phyloP scores from a whole-genome alignment of 495 filamentous ascomycete genomes.

The Penicillium parvum region DNA sequence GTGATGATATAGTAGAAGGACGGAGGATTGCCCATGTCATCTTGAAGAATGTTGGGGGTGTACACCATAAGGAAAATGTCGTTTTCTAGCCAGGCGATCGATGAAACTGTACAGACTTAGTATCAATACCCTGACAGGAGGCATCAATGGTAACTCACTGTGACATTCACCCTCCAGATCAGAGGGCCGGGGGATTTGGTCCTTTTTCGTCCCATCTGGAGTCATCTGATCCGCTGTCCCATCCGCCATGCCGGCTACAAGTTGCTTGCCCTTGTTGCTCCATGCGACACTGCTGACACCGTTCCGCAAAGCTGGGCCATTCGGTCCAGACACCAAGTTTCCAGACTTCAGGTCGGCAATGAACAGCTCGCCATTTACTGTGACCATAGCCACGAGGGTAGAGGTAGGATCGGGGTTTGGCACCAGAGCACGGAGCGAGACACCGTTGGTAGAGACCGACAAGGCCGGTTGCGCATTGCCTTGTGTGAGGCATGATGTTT shows the following conservation, averaged over 20 bases:
- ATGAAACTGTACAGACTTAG: conserved; percentile 59
- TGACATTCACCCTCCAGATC: conserved; percentile 61
- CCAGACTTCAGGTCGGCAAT: conserved; percentile 75
- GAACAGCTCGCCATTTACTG: conserved; percentile 70
- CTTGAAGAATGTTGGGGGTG: conserved; percentile 56
- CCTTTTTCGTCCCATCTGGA: conserved; percentile 69
- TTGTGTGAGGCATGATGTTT: conserved; percentile 59
- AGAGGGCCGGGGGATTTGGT: conserved; percentile 71
- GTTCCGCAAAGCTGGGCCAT: conserved; percentile 62
- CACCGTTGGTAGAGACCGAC: conserved; percentile 71
- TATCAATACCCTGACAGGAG: conserved; percentile 9
- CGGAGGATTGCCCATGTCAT: conserved; percentile 48
- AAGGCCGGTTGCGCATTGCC: conserved; percentile 63
- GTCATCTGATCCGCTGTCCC: conserved; percentile 81
- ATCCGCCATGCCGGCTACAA: conserved; percentile 82
- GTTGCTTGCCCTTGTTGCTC: conserved; percentile 89
- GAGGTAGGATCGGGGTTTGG: conserved; percentile 72
- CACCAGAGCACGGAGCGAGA: conserved; percentile 65
- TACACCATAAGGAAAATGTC: conserved; percentile 77
- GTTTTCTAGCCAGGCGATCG: conserved; percentile 84
- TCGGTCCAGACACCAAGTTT: conserved; percentile 53
- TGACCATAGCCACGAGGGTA: conserved; percentile 69
- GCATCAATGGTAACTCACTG: conserved; percentile 40
- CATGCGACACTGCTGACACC: conserved; percentile 84
- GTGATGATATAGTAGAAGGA: conserved; percentile 74